These are phyloP conservation scores for Yamadazyma oceani DNA, from an alignment of 1,139 yeast species.

Conservation along the genomic window DNA sequence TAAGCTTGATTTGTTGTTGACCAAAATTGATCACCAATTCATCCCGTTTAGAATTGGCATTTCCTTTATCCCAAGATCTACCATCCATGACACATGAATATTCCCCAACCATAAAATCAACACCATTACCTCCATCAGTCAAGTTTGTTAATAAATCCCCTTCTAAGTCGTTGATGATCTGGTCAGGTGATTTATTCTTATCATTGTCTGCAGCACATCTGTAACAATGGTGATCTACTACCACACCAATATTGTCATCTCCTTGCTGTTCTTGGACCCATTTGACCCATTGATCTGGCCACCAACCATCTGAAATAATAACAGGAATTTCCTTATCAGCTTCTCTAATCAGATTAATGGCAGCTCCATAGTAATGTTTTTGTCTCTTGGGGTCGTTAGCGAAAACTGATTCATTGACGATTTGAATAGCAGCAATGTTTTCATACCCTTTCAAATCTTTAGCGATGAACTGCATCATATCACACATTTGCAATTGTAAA, in stretches of 20 bases:
- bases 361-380: slow-evolving; percentile 64
- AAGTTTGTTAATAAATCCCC: slow-evolving; percentile 53
- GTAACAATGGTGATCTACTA: slow-evolving; percentile 83
- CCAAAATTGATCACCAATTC: slow-evolving; percentile 41
- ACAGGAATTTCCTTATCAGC: slow-evolving; percentile 63
- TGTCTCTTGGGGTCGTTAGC: slow-evolving; percentile 51
- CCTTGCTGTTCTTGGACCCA: slow-evolving; percentile 54
- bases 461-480: slow-evolving; percentile 61
- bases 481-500: slow-evolving; percentile 47
- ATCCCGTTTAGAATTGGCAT: slow-evolving; percentile 44
- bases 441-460: slow-evolving; percentile 55
- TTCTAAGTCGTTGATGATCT: slow-evolving; percentile 60
- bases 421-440: slow-evolving; percentile 78
- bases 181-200: slow-evolving; percentile 60
- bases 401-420: slow-evolving; percentile 82
- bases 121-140: slow-evolving; percentile 46
- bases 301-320: slow-evolving; percentile 92
- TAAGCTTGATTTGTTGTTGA: slow-evolving; percentile 39
- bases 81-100: slow-evolving; percentile 86
- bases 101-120: slow-evolving; percentile 84
- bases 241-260: slow-evolving; percentile 52
- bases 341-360: slow-evolving; percentile 59
- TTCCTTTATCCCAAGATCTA: slow-evolving; percentile 62
- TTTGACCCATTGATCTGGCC: slow-evolving; percentile 75
- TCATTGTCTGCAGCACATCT: slow-evolving; percentile 82